Percentiles rank a stretch among this genome's conserved stretches.
Conservation (phyloP, 768 basidiomycete genomes). For the Pleurotus eryngii region DNA sequence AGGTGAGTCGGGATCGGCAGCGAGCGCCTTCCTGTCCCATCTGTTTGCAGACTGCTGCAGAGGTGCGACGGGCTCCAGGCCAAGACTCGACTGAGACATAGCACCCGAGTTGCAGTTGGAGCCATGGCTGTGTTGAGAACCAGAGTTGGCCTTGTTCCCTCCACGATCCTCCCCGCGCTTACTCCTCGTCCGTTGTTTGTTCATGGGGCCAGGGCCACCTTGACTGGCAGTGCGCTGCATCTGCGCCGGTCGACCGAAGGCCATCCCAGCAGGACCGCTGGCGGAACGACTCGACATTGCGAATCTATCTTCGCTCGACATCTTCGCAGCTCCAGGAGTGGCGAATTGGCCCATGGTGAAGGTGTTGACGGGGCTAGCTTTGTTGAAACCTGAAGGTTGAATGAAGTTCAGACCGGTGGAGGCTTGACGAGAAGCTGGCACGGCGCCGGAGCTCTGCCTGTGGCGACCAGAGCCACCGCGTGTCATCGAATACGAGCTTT, state of each 20-base stretch:
- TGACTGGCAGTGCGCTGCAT: constrained; percentile 73
- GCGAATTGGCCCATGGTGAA: constrained; percentile 27
- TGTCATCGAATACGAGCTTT: constrained; percentile 43
- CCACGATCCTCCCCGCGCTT: constrained; percentile 80
- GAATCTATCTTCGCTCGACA: constrained; percentile 72
- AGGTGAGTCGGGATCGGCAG: constrained; percentile 62
- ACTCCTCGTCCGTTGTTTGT: constrained; percentile 64
- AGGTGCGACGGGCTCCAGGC: constrained; percentile 70
- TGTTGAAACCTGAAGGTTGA: constrained; percentile 39
- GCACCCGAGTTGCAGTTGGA: constrained; percentile 27
- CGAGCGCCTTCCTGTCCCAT: constrained; percentile 64
- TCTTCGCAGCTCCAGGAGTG: constrained; percentile 49
- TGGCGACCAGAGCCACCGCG: constrained; percentile 68
- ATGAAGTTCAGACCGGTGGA: constrained; percentile 41
- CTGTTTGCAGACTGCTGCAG: constrained; percentile 78
- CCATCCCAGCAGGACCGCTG: constrained; percentile 45
- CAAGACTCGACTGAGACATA: constrained; percentile 20
- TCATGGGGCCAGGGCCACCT: constrained; percentile 48
- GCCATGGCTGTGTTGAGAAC: constrained; percentile 35
- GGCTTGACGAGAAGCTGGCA: constrained; percentile 38
- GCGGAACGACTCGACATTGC: constrained; percentile 45
- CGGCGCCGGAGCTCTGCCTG: constrained; percentile 41
- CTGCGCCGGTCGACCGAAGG: constrained; percentile 51
- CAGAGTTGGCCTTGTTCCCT: constrained; percentile 39
- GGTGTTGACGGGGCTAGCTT: constrained; percentile 38